phyloP scores from a whole-genome alignment of 2,329 filamentous ascomycete species.

The Calonectria montana region DNA sequence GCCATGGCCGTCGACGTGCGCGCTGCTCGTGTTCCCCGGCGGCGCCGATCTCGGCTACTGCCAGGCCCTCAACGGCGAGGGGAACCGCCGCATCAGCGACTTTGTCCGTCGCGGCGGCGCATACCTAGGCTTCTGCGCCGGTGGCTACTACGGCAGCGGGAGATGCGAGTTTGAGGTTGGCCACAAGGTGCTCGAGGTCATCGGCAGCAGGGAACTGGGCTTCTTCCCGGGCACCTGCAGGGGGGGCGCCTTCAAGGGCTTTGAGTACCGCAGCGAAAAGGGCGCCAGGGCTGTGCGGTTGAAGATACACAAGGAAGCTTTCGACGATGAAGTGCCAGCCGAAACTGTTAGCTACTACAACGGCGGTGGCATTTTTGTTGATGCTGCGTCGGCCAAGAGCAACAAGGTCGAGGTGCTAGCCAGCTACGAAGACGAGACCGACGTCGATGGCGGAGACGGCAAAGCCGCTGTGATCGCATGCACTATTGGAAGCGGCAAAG shows the following conservation, averaged over 20 bases:
- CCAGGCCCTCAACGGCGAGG: conserved; percentile 84
- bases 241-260: conserved; percentile 88
- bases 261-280: conserved; percentile 88
- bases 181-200: conserved; percentile 80
- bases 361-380: conserved; percentile 92
- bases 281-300: conserved; percentile 81
- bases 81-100: conserved; percentile 85
- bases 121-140: conserved; percentile 93
- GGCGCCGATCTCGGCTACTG: conserved; percentile 96
- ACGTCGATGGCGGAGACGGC: conserved; percentile 79
- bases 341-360: conserved; percentile 88
- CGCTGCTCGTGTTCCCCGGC: conserved; percentile 90
- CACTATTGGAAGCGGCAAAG: conserved; percentile 82
- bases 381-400: conserved; percentile 71
- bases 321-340: conserved; percentile 67
- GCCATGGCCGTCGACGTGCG: conserved; percentile 89
- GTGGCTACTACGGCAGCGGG: conserved; percentile 87
- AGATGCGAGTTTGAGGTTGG: conserved; percentile 94
- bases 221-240: conserved; percentile 92
- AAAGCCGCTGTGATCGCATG: conserved; percentile 87
- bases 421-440: conserved; percentile 78
- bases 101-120: conserved; percentile 87
- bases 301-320: conserved; percentile 69
- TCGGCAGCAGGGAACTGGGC: conserved; percentile 84
- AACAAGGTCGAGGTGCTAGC: conserved; percentile 84